phyloP scores from a whole-genome alignment of 2,329 filamentous ascomycete species.

The Stachybotrys chartarum region DNA sequence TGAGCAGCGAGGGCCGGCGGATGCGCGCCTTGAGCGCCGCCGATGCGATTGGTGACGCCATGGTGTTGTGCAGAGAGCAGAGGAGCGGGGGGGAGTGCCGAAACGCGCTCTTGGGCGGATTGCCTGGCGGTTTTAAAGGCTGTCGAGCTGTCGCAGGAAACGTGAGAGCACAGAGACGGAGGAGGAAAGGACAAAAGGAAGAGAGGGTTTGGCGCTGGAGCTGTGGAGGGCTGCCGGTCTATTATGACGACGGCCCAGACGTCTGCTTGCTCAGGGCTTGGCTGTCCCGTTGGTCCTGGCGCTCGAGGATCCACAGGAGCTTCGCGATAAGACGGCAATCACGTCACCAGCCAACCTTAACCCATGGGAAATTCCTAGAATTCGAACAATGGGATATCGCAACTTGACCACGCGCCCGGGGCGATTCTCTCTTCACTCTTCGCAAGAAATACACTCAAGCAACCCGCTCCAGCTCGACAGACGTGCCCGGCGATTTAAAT shows the following conservation, averaged over 20 bases:
- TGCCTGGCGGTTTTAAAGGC: no score
- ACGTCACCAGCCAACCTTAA: not conserved
- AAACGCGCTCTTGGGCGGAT: not conserved
- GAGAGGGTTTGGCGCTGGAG: not conserved
- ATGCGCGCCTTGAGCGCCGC: conserved; percentile 71
- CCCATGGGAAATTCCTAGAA: no score
- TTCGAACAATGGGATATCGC: no score
- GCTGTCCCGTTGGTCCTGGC: no score
- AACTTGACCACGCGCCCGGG: no score
- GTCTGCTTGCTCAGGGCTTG: not conserved
- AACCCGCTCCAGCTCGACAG: not conserved
- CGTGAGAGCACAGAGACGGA: no score
- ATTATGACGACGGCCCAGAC: not conserved
- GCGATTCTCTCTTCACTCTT: no score
- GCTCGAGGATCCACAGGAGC: not conserved
- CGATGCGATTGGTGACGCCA: conserved; percentile 53
- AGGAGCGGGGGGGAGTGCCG: not conserved
- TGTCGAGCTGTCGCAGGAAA: no score
- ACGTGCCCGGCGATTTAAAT: not conserved
- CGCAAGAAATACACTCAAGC: not conserved
- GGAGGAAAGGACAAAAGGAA: not conserved
- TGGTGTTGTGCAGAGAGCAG: conserved; percentile 10
- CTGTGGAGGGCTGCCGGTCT: not conserved
- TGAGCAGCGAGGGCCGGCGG: conserved; percentile 67
- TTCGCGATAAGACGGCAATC: not conserved